Percentiles rank a stretch among this genome's conserved stretches.
Conservation (phyloP, 345 rosid genomes). For the Populus ilicifolia region DNA sequence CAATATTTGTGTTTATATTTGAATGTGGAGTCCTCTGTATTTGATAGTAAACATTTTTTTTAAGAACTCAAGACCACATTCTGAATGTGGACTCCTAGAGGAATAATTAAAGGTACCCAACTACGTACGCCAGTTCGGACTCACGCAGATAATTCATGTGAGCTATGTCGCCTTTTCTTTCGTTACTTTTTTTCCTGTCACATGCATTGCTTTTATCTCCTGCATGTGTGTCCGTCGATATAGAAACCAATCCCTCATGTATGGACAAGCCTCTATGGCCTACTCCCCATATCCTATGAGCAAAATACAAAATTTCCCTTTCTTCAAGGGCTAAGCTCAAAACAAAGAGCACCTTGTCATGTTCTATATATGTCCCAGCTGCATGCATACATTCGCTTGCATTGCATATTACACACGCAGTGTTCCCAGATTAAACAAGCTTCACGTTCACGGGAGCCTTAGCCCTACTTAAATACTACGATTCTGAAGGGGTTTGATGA, state of each 20-base stretch:
- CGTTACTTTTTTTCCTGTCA: not conserved
- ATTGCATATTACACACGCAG: not conserved
- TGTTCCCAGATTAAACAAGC: not conserved
- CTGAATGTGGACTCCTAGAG: not conserved
- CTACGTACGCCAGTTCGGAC: not conserved
- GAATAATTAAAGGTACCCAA: not conserved
- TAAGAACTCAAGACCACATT: not conserved
- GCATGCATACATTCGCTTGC: no score
- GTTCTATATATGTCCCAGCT: not conserved
- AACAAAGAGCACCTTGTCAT: not conserved
- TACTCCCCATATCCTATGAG: not conserved
- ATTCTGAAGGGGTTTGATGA: not conserved
- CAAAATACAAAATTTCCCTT: not conserved
- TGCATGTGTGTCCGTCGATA: not conserved
- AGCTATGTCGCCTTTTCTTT: not conserved
- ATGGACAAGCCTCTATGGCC: not conserved
- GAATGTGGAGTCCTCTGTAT: no score
- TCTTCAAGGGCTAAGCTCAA: not conserved
- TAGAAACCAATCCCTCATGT: not conserved
- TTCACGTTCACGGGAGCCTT: not conserved
- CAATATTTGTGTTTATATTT: no score
- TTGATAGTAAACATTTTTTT: no score
- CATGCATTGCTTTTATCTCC: slow-evolving; percentile 4
- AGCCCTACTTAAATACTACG: not conserved
- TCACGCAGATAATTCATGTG: slow-evolving; percentile 1